phyloP scores from a whole-genome alignment of 1,284 basidiomycete genomes.

The Schizophyllum commune region DNA sequence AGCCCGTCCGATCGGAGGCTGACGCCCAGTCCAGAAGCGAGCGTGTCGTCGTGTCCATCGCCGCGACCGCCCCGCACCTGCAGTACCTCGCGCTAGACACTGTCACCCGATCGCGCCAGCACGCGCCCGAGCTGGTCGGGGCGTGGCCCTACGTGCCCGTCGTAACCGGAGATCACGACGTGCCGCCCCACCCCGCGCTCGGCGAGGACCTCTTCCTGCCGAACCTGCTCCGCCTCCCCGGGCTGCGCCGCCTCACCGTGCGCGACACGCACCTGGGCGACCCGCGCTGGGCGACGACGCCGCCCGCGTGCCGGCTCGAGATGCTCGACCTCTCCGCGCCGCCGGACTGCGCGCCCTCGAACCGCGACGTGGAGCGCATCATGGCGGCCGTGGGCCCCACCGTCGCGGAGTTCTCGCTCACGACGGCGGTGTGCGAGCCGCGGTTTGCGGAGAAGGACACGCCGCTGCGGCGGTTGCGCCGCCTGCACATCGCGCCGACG shows the following conservation, averaged over 20 bases:
- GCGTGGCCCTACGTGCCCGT: conserved; percentile 50
- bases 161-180: conserved; percentile 47
- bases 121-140: conserved; percentile 48
- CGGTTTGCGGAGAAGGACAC: conserved; percentile 37
- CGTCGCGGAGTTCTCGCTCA: conserved; percentile 45
- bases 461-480: conserved; percentile 44
- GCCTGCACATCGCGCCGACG: conserved; percentile 51
- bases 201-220: conserved; percentile 55
- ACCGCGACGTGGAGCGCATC: conserved; percentile 47
- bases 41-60: conserved; percentile 60
- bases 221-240: conserved; percentile 52
- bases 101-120: conserved; percentile 55
- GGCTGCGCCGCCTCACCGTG: conserved; percentile 53
- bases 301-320: conserved; percentile 42
- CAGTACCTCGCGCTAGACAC: conserved; percentile 50
- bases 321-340: conserved; percentile 51
- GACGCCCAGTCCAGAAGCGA: conserved; percentile 45
- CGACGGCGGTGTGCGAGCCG: conserved; percentile 38
- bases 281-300: conserved; percentile 41
- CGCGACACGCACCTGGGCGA: conserved; percentile 67
- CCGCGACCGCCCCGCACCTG: conserved; percentile 49
- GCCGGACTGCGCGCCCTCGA: conserved; percentile 31
- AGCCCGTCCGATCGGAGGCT: conserved; percentile 7
- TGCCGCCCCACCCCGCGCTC: conserved; percentile 48
- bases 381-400: conserved; percentile 48